Evolutionary conservation across 2,329 filamentous ascomycete species (phyloP).

Genomic region (Chaetomium olivaceum): DNA sequence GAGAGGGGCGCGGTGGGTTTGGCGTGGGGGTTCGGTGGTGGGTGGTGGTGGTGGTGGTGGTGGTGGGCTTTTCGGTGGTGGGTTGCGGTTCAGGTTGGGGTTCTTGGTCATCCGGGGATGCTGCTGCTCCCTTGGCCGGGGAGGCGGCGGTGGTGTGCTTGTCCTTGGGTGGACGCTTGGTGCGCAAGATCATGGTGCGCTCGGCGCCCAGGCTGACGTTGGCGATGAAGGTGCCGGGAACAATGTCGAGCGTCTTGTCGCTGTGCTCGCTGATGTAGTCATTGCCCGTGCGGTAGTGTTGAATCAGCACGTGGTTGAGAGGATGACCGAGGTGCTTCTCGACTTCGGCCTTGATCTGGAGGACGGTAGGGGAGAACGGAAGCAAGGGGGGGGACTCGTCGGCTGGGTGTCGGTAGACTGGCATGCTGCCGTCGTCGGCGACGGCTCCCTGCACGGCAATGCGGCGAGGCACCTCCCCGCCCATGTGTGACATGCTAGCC

Average conservation of each 20-base stretch:
- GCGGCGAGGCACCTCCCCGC: constrained; percentile 85
- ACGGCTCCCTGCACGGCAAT: constrained; percentile 84
- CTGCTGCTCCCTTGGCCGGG: background rate
- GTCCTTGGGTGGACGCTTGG: constrained; percentile 60
- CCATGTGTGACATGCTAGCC: constrained; percentile 90
- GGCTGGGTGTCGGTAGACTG: constrained; percentile 91
- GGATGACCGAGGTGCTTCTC: constrained; percentile 74
- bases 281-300: constrained; percentile 83
- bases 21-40: constrained; percentile 41
- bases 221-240: constrained; percentile 76
- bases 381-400: constrained; percentile 81
- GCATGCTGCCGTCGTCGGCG: constrained; percentile 68
- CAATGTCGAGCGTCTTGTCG: constrained; percentile 94
- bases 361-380: constrained; percentile 73
- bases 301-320: constrained; percentile 89
- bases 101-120: background rate
- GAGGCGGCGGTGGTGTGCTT: background rate
- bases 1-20: constrained; percentile 68
- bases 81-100: background rate
- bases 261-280: constrained; percentile 97
- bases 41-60: constrained; percentile 15
- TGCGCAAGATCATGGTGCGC: constrained; percentile 84
- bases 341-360: constrained; percentile 65
- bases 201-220: constrained; percentile 94
- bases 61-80: background rate